These are phyloP conservation scores for Rhodomyrtus psidioides DNA, from an alignment of 441 rosid genomes.

Conservation along the genomic window DNA sequence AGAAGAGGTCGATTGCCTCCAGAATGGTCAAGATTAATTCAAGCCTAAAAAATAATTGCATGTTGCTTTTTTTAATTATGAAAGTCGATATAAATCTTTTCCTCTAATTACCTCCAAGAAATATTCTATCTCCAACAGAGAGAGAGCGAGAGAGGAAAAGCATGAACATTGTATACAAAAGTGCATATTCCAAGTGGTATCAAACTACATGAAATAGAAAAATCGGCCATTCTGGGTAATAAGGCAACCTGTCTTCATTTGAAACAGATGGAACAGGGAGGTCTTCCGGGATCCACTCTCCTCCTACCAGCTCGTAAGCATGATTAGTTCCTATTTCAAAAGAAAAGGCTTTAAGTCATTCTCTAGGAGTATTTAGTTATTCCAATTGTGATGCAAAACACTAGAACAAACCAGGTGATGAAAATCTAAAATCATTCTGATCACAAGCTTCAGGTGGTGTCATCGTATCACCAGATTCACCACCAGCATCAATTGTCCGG, in stretches of 20 bases:
- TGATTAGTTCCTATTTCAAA: slow-evolving; percentile 34
- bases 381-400: neutral
- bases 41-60: neutral
- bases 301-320: slow-evolving; percentile 44
- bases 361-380: neutral
- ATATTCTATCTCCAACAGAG: neutral
- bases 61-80: neutral
- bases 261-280: slow-evolving; percentile 28
- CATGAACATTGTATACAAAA: neutral
- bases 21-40: neutral
- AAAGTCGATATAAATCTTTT: neutral
- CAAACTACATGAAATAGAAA: neutral
- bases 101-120: neutral
- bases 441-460: slow-evolving; percentile 19
- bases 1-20: neutral
- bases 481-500: slow-evolving; percentile 11
- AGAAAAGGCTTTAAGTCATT: slow-evolving; percentile 11
- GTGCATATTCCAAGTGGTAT: neutral
- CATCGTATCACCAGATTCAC: slow-evolving; percentile 19
- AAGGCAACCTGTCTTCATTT: slow-evolving; percentile 26
- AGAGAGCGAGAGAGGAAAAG: neutral
- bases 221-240: neutral
- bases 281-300: slow-evolving; percentile 56
- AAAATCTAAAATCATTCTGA: slow-evolving; percentile 16
- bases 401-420: slow-evolving; percentile 31